Evolutionary conservation across 495 filamentous ascomycete genomes (phyloP).

Genomic region (Lepraria neglecta): DNA sequence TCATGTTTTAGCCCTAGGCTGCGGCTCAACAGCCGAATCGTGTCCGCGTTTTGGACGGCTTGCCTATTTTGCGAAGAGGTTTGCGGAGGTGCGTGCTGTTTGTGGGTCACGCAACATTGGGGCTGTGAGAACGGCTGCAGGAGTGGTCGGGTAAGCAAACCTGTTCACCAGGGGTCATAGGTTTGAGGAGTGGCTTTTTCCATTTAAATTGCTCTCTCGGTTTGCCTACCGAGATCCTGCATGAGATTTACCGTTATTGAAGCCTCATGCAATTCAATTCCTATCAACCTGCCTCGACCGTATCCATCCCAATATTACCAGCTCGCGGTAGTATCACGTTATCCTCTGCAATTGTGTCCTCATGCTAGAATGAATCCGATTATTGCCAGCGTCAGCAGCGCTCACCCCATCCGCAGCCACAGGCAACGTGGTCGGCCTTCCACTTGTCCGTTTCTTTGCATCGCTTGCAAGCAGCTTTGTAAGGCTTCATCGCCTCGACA

Average conservation of each 20-base stretch:
- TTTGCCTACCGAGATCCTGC: too few species aligned
- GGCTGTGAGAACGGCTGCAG: neutral
- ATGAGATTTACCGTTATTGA: neutral
- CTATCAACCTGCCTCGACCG: neutral
- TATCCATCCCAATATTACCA: neutral
- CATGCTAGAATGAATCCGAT: too few species aligned
- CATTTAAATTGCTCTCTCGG: too few species aligned
- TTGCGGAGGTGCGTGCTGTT: neutral
- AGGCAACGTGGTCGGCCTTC: too few species aligned
- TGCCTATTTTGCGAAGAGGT: neutral
- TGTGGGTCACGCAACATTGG: neutral
- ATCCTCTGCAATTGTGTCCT: neutral
- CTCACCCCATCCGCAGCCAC: too few species aligned
- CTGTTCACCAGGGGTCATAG: neutral
- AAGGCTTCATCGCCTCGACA: neutral
- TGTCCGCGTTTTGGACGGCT: constrained; percentile 7
- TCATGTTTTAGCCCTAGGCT: constrained; percentile 1
- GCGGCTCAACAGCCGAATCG: neutral
- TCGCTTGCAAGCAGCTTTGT: neutral
- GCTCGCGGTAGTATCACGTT: neutral
- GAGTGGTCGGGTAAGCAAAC: neutral
- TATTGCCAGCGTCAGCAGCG: too few species aligned
- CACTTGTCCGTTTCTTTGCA: neutral
- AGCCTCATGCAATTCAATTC: neutral
- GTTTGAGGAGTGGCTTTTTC: neutral